Evolutionary conservation across 202 grass and related monocot genomes (phyloP), one percentile per base, ranked within the genome.

Genomic region (Thinopyrum obtusiflorum): DNA sequence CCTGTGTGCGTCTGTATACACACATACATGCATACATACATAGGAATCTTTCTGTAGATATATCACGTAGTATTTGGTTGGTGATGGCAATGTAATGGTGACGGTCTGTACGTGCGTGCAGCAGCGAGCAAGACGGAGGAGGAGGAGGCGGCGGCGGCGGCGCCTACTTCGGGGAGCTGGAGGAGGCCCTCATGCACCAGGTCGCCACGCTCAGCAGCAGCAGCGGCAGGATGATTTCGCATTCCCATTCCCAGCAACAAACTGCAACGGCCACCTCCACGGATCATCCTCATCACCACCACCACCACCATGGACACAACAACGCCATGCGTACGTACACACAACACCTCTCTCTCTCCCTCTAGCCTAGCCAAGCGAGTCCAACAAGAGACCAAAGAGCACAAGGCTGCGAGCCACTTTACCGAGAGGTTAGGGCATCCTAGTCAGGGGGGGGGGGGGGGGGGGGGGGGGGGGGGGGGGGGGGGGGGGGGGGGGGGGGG

Each of bases 171-270:
- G 93, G 93, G 53, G 95, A 89, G 77, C 76, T 98, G 79, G 95
- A 95, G 78, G 91, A 87, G 49, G 95, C 95, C 90, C 88, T 98
- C 61, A 90, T 93, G 86, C 93, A 93, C 74, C 89, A 91, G 84
- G 93, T 92, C 65, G 81, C 78, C 85, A 73, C 87, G 17, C 86
- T 92, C 44, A 84, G 88, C 80, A 78, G 55, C 67, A 12, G 62
- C 35, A 76, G 88, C 73, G 10, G 49, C 49, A 57, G 73, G 72
- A 55, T 27, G 73, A 18, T 47, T 49, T 23, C 86, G 65, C 78
- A 76, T 57, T 27, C 51, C 15, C 71, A 63, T 63, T 63, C 60
- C 9, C 60, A 47, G 5, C 70, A 84, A 64, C 88, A 83, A 79
- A 63, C 82, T 65, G 81, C 82, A 73, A 72, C 57, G 25, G 42